A percentile compares a stretch with the other conserved stretches of the same genome.
These are phyloP conservation scores for Odontarrhena argentea DNA, from an alignment of 345 rosid genomes.

Conservation along the genomic window DNA sequence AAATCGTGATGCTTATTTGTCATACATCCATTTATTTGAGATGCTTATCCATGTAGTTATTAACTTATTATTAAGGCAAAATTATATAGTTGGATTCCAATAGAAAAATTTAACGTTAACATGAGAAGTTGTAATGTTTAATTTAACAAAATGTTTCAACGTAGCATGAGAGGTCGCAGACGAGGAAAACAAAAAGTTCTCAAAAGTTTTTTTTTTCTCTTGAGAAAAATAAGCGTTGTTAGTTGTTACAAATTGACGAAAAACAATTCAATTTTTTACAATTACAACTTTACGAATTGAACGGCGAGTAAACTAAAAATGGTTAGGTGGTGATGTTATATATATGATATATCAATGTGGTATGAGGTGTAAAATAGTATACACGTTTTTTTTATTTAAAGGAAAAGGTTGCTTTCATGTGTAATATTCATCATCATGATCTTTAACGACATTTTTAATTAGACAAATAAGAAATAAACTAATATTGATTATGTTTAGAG, in stretches of 20 bases:
- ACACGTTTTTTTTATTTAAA: constrained; percentile 1
- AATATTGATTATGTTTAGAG: neutral
- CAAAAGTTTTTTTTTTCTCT: neutral
- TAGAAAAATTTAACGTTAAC: too few species aligned
- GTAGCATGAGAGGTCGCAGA: constrained; percentile 22
- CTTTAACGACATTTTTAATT: constrained; percentile 16
- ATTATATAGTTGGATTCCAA: neutral
- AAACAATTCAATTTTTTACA: neutral
- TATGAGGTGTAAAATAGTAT: constrained; percentile 41
- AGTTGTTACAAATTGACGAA: neutral
- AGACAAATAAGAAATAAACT: neutral
- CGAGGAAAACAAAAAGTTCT: neutral
- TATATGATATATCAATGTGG: constrained; percentile 10
- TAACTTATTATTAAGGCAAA: too few species aligned
- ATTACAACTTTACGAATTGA: constrained; percentile 18
- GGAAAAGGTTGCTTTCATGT: constrained; percentile 36
- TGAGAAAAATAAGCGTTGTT: neutral
- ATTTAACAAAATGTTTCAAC: neutral
- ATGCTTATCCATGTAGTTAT: too few species aligned
- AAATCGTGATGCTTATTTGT: too few species aligned
- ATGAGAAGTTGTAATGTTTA: constrained; percentile 22
- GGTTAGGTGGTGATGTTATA: constrained; percentile 36
- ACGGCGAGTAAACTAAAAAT: neutral
- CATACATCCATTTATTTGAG: too few species aligned
- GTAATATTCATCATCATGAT: constrained; percentile 32